A percentile compares a stretch with the other conserved stretches of the same genome.
These are phyloP conservation scores for Ophiostoma ips DNA, from an alignment of 2,329 filamentous ascomycete species.

Conservation along the genomic window DNA sequence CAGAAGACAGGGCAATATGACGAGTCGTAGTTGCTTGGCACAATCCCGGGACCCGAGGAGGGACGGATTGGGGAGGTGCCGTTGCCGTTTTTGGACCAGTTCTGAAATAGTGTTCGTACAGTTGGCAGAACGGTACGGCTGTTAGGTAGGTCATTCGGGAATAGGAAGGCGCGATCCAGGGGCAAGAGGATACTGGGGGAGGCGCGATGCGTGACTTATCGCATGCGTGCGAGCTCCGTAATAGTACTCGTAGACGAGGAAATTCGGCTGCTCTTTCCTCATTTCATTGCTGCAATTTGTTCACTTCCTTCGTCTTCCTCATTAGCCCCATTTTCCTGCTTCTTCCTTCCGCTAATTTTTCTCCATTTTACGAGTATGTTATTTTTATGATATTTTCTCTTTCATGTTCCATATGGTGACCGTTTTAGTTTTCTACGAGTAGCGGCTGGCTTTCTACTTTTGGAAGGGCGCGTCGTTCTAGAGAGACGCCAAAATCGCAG, in stretches of 20 bases:
- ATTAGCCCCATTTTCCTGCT: too few relatives aligned
- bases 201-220: background rate
- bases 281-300: background rate
- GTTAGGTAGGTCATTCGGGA: background rate
- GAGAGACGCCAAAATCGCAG: background rate
- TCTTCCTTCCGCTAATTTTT: background rate
- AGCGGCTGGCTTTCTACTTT: background rate
- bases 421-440: background rate
- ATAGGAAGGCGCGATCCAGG: background rate
- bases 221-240: too few relatives aligned
- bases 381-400: background rate
- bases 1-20: too few relatives aligned
- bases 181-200: background rate
- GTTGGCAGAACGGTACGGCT: too few relatives aligned
- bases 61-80: too few relatives aligned
- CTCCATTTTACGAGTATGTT: background rate
- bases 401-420: background rate
- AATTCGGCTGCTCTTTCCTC: background rate
- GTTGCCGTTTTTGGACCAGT: too few relatives aligned
- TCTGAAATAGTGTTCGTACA: too few relatives aligned
- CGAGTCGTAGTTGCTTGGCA: too few relatives aligned
- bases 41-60: too few relatives aligned
- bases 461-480: background rate
- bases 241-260: too few relatives aligned
- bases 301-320: too few relatives aligned